These are phyloP conservation scores for Sarocladium oryzae DNA, from an alignment of 2,329 filamentous ascomycete genomes.

Conservation along the genomic window DNA sequence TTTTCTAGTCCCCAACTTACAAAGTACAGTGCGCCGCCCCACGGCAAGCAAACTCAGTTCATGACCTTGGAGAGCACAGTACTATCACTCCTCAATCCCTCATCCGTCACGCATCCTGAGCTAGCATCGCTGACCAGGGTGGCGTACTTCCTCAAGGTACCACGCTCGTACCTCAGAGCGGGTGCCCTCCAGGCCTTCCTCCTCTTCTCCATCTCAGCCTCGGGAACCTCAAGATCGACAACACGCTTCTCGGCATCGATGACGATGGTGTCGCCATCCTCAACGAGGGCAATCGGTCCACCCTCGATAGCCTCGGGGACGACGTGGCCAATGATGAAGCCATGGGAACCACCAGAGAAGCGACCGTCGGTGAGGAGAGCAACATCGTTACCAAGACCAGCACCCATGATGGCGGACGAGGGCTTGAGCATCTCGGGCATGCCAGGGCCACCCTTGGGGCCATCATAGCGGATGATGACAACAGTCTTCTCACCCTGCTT, in stretches of 20 bases:
- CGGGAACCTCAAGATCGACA: slow-evolving; percentile 58
- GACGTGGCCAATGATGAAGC: slow-evolving; percentile 82
- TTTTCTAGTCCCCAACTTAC: not conserved
- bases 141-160: slow-evolving; percentile 86
- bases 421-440: slow-evolving; percentile 96
- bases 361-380: slow-evolving; percentile 69
- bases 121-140: slow-evolving; percentile 83
- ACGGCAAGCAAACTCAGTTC: not conserved
- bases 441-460: slow-evolving; percentile 85
- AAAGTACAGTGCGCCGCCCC: no score
- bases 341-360: slow-evolving; percentile 77
- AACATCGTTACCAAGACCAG: slow-evolving; percentile 73
- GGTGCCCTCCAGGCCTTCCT: slow-evolving; percentile 65
- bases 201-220: slow-evolving; percentile 62
- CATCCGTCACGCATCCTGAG: slow-evolving; percentile 82
- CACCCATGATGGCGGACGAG: slow-evolving; percentile 88
- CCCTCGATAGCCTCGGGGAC: slow-evolving; percentile 83
- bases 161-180: slow-evolving; percentile 66
- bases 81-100: slow-evolving; percentile 8
- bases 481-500: slow-evolving; percentile 67
- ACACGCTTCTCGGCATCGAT: slow-evolving; percentile 80
- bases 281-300: slow-evolving; percentile 76
- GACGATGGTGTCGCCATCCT: slow-evolving; percentile 75
- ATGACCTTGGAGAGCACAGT: slow-evolving; percentile 6
- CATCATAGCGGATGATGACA: slow-evolving; percentile 86